Conservation (phyloP, 2,329 filamentous ascomycete genomes). For the Pestalotiopsis sp. region DNA sequence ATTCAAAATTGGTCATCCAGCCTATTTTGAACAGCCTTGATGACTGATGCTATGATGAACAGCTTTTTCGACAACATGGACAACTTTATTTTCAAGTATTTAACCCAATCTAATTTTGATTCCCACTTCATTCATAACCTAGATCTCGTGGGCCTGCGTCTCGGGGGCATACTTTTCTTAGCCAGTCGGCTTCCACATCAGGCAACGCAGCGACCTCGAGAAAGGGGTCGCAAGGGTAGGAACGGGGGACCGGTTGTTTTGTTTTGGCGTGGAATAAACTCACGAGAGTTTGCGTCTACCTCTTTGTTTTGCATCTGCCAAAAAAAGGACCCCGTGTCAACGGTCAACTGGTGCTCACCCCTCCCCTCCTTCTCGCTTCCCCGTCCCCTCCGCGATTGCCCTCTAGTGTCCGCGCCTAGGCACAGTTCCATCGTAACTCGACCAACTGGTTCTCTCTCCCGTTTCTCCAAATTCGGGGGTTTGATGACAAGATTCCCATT, state of each 20-base stretch:
- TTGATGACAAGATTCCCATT: not conserved
- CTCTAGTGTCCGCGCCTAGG: not conserved
- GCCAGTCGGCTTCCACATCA: not conserved
- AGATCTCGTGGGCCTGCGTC: not conserved
- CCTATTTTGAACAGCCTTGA: too few relatives aligned
- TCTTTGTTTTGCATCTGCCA: not conserved
- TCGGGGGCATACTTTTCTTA: not conserved
- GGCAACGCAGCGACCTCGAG: not conserved
- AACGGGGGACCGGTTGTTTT: not conserved
- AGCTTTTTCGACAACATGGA: too few relatives aligned
- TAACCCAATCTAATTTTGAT: not conserved
- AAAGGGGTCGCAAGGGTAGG: not conserved
- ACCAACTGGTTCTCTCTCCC: not conserved
- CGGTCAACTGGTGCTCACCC: not conserved
- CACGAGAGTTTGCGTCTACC: not conserved
- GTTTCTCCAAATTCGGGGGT: not conserved
- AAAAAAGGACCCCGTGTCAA: not conserved
- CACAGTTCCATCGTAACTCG: too few relatives aligned
- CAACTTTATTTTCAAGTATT: not conserved
- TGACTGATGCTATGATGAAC: too few relatives aligned
- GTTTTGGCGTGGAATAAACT: not conserved
- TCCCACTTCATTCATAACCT: not conserved
- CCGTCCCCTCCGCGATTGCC: not conserved
- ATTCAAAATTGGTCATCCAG: too few relatives aligned
- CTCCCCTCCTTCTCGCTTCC: not conserved